Base-by-base conservation (phyloP, 1,139 yeast species). In the Saccharomyces hybrid region DNA sequence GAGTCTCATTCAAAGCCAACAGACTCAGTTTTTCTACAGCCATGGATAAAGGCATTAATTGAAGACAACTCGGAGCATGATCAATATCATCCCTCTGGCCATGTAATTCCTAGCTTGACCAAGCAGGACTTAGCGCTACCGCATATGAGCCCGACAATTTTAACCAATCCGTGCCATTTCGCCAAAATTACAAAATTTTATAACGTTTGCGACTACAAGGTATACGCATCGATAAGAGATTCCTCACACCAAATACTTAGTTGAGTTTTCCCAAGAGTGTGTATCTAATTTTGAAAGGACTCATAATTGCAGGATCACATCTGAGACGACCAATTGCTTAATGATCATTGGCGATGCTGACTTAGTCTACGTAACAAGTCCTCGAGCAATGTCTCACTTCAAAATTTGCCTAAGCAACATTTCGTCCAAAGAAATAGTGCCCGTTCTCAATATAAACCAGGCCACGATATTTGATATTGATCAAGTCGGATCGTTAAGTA, bases 181-280 rank as follows among this genome's bases (percentile, higher is more conserved):
- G 54, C 59, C 44, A 55, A 59, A 51, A 57, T 60, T 14, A 54
- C 60, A 11, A 56, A 56, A 47, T 62, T 64, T 38, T 58, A 57
- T 34, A 49, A 53, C 8, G 61, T 63, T n/a, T 49, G 59, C 46
- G 48, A 55, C 26, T 62, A 49, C 51, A 51, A 51, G 14, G 65
- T 62, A 11, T 61, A 52, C 46, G 66, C 62, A 26, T 53, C 62
- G 13, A 57, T 52, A 16, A 52, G 64, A 29, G 66, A 62, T 49
- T 48, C 55, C 16, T 25, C 44, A 5, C 54, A 54, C 29, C 56
- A 53, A 38, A 53, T 62, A 49, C 64, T 61, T 62, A 60, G 64
- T 61, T 62, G 62, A 60, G 52, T 62, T 62, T 51, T 58, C 65
- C 13, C 58, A 63, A 29, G 29, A 50, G 32, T 61, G 66, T 29